Conservation (phyloP, 257 asterid species). For the Ajuga chamaepitys region DNA sequence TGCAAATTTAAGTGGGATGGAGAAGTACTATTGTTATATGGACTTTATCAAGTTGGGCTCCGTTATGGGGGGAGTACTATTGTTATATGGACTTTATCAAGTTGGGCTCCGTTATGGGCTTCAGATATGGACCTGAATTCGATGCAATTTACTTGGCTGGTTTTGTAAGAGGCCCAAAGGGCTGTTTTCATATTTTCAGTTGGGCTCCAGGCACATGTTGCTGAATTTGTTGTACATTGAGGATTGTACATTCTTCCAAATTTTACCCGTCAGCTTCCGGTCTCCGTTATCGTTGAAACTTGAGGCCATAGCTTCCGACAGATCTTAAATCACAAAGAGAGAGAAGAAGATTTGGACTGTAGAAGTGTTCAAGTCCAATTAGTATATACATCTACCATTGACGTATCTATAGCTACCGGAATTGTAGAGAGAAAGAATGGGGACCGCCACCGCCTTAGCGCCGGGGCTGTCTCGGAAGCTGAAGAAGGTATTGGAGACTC, state of each 20-base stretch:
- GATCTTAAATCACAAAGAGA: constrained; percentile 21
- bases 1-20: too few species aligned
- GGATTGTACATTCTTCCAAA: constrained; percentile 19
- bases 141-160: too few species aligned
- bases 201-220: neutral
- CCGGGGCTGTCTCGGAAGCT: constrained; percentile 99
- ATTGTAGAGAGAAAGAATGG: constrained; percentile 37
- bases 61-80: too few species aligned
- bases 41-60: too few species aligned
- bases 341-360: constrained; percentile 14
- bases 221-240: neutral
- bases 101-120: too few species aligned
- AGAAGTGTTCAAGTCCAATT: constrained; percentile 10
- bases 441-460: constrained; percentile 88
- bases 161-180: too few species aligned
- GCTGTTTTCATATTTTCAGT: too few species aligned
- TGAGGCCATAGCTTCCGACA: constrained; percentile 11
- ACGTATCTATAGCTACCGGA: constrained; percentile 23
- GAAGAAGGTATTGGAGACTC: constrained; percentile 95
- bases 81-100: too few species aligned
- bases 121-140: too few species aligned
- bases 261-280: constrained; percentile 9
- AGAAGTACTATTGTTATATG: too few species aligned
- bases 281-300: constrained; percentile 19
- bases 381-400: neutral